Base-by-base conservation (phyloP, 2,329 filamentous ascomycete species). In the Xylariomycetidae sp. region DNA sequence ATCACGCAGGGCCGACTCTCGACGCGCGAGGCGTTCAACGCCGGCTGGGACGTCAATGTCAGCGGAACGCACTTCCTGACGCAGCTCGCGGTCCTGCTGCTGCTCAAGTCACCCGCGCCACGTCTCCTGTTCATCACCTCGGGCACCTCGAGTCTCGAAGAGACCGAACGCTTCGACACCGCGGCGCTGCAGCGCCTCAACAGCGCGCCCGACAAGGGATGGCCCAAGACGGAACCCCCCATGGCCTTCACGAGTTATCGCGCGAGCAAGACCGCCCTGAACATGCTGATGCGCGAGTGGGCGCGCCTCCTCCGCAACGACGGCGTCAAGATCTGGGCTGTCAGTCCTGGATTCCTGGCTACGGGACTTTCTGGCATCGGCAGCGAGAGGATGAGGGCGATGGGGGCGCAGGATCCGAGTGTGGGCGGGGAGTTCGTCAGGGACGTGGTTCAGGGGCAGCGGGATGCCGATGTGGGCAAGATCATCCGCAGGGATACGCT, bases 271-370 rank as follows among this genome's bases (percentile, higher is more conserved):
- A 56, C 56, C 0, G 67, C 58, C 0, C 41, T 69, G 36, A 69
- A 68, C 41, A 69, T 69, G 65, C 39, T 69, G 42, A 64, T 68
- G 63, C 46, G 56, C 4, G 58, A 66, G 32, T 68, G 63, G 57
- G 33, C 48, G 6, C 51, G 59, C 11, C 31, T 56, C 1, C 46
- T 70, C 16, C 53, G 48, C n/a, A 51, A 56, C 5, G 65, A 68
- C 23, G 58, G 61, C 1, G 62, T 69, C 2, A 67, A 66, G 38
- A 55, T 61, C 2, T 68, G 54, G 52, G 44, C 45, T 19, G 46
- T 68, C 6, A 56, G 54, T 2, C 66, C 64, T 0, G 66, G 66
- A 0, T 54, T 58, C 29, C 46, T 69, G n/a, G 64, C 62, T 0
- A 69, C 64, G 1, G 59, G 59, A 0, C 40, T 68, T 5, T 61